Evolutionary conservation across 176 grass and related monocot species (phyloP), one percentile per base, ranked within the genome.

Genomic region (Stipa capillata): DNA sequence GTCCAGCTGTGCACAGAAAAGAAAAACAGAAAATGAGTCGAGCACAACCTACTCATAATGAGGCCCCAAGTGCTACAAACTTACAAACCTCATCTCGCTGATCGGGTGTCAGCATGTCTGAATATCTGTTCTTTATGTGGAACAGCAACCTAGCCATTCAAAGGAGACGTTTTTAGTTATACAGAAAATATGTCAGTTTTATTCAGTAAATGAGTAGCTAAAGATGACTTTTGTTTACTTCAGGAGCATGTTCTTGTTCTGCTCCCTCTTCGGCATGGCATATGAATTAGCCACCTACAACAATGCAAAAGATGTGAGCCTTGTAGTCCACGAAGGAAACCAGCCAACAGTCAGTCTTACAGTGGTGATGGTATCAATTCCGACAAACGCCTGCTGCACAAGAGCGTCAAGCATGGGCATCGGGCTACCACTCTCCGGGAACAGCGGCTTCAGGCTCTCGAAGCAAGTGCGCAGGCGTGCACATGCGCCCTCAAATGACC

Each of bases 91-190:
- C 88, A 20, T 90, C 60, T 52, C 79, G 73, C 52, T 93, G 93
- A 58, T 90, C 83, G 0, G 76, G 82, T 29, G 85, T 78, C 57
- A 97, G 81, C 76, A 97, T 76, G 39, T 63, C 71, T 69, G 90
- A 87, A 85, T 97, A 97, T 77, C 87, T 84, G 79, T 97, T 97
- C 60, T 97, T 93, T 84, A 97, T 87, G 73, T 93, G 93, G 73
- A 97, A 90, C 68, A 97, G 56, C 72, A 86, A 79, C 90, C 93
- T 97, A 74, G 17, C 71, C 55, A 84, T 84, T 68, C 20, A 86
- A 67, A 73, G 18, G 48, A 77, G 52, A 83, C 13, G 1, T 8
- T 47, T 85, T 86, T 50, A 80, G 75, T 70, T 33, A 88, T 67
- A 79, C 5, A 75, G 40, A 47, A 74, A 33, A 76, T 7, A 43